A percentile compares a stretch with the other conserved stretches of the same genome.
Evolutionary conservation across 2,329 filamentous ascomycete species (phyloP).

Genomic region (Colletotrichum sp.): DNA sequence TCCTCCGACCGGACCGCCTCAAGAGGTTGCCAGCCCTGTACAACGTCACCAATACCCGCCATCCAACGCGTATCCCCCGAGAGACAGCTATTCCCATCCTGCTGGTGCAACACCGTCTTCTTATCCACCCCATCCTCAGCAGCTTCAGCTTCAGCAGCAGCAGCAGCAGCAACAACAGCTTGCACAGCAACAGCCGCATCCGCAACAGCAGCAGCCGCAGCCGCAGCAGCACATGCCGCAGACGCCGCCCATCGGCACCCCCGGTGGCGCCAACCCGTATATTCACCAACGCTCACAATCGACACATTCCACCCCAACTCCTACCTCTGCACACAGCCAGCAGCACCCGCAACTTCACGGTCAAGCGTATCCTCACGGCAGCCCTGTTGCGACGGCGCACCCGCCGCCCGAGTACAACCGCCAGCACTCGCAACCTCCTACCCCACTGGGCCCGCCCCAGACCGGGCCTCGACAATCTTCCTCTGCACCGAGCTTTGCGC

Average conservation of each 20-base stretch:
- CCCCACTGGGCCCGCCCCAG: slow-evolving; percentile 58
- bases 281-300: slow-evolving; percentile 60
- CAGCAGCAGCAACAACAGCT: slow-evolving; percentile 40
- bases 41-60: slow-evolving; percentile 59
- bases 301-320: slow-evolving; percentile 63
- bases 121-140: slow-evolving; percentile 28
- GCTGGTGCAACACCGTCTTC: slow-evolving; percentile 38
- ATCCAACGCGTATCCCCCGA: slow-evolving; percentile 44
- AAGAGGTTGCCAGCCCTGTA: slow-evolving; percentile 53
- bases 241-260: slow-evolving; percentile 47
- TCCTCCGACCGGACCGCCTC: slow-evolving; percentile 46
- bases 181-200: slow-evolving; percentile 43
- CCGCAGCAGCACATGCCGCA: slow-evolving; percentile 43
- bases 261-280: slow-evolving; percentile 38
- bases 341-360: slow-evolving; percentile 61
- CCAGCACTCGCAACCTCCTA: slow-evolving; percentile 59
- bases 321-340: slow-evolving; percentile 67
- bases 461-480: slow-evolving; percentile 46
- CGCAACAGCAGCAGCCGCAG: slow-evolving; percentile 31
- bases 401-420: slow-evolving; percentile 49
- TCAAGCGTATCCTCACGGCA: slow-evolving; percentile 55
- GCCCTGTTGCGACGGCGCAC: slow-evolving; percentile 54
- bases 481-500: slow-evolving; percentile 46
- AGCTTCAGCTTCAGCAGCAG: slow-evolving; percentile 33
- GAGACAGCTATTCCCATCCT: slow-evolving; percentile 51